Base-by-base conservation (phyloP, 75 land plant genomes). In the Selaginella moellendorffii region DNA sequence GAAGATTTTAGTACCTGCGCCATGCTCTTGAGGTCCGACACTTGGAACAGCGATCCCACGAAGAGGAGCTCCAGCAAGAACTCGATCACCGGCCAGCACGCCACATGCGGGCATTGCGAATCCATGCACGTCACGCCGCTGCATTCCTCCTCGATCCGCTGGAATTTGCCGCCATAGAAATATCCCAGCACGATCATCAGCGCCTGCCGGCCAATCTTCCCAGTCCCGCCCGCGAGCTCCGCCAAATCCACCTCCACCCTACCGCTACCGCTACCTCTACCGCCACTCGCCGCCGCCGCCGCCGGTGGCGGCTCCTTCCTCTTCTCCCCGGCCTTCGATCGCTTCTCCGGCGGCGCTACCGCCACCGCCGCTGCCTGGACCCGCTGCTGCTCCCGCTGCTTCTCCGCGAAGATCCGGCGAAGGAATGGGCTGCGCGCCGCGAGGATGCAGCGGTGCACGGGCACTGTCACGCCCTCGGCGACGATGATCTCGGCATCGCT, bases 361-460 rank as follows among this genome's bases (percentile, higher is more conserved):
- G 54, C 61, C n/a, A 20, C 8, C 9, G 69, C 22, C n/a, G 26
- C 22, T 9, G 22, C 61, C 12, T 46, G 51, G 10, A 18, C 18
- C 51, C 18, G 51, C 10, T 46, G 10, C 1, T 53, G 72, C 27
- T 72, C 68, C 20, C 64, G 23, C 28, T n/a, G 29, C 62, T 61
- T 61, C 1, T 29, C 71, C 28, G 52, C 30, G 27, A 74, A 69
- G 0, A 58, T 21, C 23, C 31, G 31, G 42, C 62, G 76, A 28
- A 91, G 85, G 69, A 81, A 88, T 19, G 63, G 54, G 64, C 86
- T 78, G 62, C 97, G 58, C 0, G 80, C 75, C 14, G 95, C 82
- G 28, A 91, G 63, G 52, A 91, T 91, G 71, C 97, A 88, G 10
- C 95, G 68, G 56, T 91, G 85, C 18, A 85, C 76, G 0, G 75